Percentiles rank a stretch among this genome's conserved stretches.
These are phyloP conservation scores for Selaginella moellendorffii DNA, from an alignment of 75 land plant species.

Conservation along the genomic window DNA sequence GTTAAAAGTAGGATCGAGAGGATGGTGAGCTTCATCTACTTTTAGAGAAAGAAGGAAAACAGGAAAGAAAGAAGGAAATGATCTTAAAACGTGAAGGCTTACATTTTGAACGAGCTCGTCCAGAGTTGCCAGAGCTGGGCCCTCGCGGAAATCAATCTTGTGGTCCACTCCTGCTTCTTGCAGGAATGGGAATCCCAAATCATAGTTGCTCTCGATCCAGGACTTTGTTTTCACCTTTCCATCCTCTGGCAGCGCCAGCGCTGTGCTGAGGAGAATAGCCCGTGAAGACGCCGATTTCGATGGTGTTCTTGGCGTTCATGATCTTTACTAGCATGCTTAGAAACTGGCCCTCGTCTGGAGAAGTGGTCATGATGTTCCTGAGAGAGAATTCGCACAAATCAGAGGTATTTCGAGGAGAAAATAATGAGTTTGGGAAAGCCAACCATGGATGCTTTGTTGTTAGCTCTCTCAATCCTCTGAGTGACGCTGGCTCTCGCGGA, in stretches of 20 bases:
- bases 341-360: background rate
- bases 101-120: background rate
- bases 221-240: background rate
- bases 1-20: too few relatives aligned
- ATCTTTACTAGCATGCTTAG: background rate
- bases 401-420: background rate
- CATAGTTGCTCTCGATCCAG: background rate
- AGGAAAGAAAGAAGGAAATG: background rate
- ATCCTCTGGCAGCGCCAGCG: background rate
- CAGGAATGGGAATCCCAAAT: background rate
- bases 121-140: background rate
- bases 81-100: background rate
- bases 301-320: background rate
- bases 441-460: background rate
- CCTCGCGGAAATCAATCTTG: background rate
- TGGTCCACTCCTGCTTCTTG: background rate
- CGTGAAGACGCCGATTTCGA: background rate
- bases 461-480: background rate
- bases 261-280: background rate
- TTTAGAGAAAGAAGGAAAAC: background rate
- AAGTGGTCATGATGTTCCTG: background rate
- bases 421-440: background rate
- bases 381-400: background rate
- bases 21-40: too few relatives aligned
- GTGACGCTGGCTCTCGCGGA: background rate